Base-by-base conservation (phyloP, 2,329 filamentous ascomycete genomes). In the Lecanoromycetidae sp. region DNA sequence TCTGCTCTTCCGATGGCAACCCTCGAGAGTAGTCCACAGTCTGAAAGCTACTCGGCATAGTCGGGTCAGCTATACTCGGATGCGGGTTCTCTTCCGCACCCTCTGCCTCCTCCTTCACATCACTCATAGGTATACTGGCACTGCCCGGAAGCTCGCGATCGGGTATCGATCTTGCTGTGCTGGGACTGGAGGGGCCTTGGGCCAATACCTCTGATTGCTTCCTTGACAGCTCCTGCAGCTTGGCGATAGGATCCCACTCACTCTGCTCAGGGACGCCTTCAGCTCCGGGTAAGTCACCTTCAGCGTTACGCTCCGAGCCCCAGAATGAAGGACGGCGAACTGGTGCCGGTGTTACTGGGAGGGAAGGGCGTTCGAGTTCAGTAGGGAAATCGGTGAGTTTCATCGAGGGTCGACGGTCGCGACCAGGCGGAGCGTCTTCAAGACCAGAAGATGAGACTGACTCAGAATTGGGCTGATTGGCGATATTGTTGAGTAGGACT, bases 261-360 rank as follows among this genome's bases (percentile, higher is more conserved):
- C 78, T 75, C 74, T 94, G 88, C 63, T 78, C 73, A 52, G 88
- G 87, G 54, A 94, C 87, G 43, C 87, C 88, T 61, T 85, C 77
- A 41, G 88, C 87, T 54, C 71, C 70, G 52, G 86, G 86, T 56
- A 94, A 71, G 58, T 73, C 70, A 53, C 72, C 73, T 13, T 32
- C 27, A 53, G 69, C 66, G 50, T 77, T 70, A 42, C 71, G 71
- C 50, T 76, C 76, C 22, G 70, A 69, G 43, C 75, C 79, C 81
- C 80, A 86, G 62, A 82, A 84, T 42, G 69, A 80, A 27, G 75
- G 70, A 56, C 82, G 73, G 53, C 76, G 75, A 57, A 90, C 74
- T 13, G 87, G 87, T 12, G 87, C 87, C 1, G 88, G 88, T 8
- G 88, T 95, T 29, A 94, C 88, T 4, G 90, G 87, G 49, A 95